Conservation (phyloP, 2,329 filamentous ascomycete species). For the Trichoderma koningii region DNA sequence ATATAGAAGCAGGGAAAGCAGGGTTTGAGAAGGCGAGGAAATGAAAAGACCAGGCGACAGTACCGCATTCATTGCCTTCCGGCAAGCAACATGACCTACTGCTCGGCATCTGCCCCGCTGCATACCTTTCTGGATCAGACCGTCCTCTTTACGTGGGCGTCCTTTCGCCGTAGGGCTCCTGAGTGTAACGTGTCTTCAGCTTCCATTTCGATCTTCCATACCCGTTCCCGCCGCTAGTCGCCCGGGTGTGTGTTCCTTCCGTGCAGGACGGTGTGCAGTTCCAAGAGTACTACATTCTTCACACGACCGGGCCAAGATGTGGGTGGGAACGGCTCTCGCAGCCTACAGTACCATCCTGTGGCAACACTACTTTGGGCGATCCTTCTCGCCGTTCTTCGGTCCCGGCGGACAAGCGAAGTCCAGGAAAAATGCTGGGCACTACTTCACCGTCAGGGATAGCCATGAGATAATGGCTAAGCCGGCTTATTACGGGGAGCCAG, state of each 20-base stretch:
- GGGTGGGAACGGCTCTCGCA: background rate
- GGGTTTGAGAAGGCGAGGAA: background rate
- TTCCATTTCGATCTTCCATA: background rate
- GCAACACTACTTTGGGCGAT: background rate
- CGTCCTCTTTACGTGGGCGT: background rate
- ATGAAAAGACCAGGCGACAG: background rate
- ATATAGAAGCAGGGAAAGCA: background rate
- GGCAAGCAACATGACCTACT: background rate
- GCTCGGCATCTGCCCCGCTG: background rate
- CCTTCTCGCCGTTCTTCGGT: background rate
- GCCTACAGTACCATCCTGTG: background rate
- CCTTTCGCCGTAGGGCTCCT: slow-evolving; percentile 1
- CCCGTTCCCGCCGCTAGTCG: background rate
- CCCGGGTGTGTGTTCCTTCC: background rate
- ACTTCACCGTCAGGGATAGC: background rate
- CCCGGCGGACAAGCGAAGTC: slow-evolving; percentile 12
- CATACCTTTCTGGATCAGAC: background rate
- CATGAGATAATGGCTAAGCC: background rate
- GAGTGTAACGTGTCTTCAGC: slow-evolving; percentile 20
- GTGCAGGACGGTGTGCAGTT: background rate
- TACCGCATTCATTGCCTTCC: background rate
- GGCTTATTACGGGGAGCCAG: background rate
- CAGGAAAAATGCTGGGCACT: slow-evolving; percentile 7
- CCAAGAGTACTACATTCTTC: too few species aligned
- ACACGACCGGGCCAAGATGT: background rate